Percentiles rank a stretch among this genome's conserved stretches.
Conservation (phyloP, 2,329 filamentous ascomycete species). For the Fusarium transvaalense region DNA sequence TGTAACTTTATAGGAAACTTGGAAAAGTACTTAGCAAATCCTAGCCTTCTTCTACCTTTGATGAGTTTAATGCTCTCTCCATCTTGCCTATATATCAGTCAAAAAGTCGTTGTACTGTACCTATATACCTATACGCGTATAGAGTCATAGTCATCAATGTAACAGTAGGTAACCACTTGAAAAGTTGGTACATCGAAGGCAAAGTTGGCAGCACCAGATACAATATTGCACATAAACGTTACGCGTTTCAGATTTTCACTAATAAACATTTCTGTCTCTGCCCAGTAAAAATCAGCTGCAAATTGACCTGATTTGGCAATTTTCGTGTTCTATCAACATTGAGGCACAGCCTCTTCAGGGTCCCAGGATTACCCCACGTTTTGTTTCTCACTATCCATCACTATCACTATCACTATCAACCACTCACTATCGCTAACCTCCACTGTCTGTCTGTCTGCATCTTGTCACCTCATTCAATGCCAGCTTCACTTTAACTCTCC, state of each 20-base stretch:
- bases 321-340: background rate
- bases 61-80: too few relatives aligned
- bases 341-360: conserved; percentile 20
- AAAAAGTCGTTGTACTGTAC: too few relatives aligned
- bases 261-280: background rate
- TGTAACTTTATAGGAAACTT: too few relatives aligned
- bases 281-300: background rate
- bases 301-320: conserved; percentile 11
- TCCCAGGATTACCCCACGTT: conserved; percentile 32
- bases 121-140: background rate
- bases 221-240: background rate
- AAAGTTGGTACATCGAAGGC: conserved; percentile 4
- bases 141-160: too few relatives aligned
- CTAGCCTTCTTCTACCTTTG: too few relatives aligned
- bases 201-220: conserved; percentile 22
- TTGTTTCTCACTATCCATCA: background rate
- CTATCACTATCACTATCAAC: background rate
- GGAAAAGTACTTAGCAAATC: too few relatives aligned
- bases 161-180: too few relatives aligned
- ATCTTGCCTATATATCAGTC: too few relatives aligned
- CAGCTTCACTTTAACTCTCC: background rate
- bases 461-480: conserved; percentile 13
- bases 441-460: background rate
- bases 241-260: conserved; percentile 20
- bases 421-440: background rate